Conservation (phyloP, 1,139 yeast genomes). For the Arxiozyma slooffiae region DNA sequence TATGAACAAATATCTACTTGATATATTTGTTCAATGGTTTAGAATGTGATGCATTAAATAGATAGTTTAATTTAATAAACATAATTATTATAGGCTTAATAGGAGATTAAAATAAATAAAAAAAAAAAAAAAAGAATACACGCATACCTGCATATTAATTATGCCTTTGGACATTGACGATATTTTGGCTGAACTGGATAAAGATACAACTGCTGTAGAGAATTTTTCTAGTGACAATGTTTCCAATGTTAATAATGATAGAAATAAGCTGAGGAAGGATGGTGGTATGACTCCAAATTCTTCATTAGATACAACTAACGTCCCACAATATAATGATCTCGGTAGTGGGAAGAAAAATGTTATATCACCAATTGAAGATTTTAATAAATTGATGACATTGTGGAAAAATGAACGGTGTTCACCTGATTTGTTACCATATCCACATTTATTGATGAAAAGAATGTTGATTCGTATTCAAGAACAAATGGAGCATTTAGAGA, state of each 20-base stretch:
- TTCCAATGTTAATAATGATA: neutral
- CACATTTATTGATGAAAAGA: constrained; percentile 47
- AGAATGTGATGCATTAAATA: neutral
- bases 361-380: constrained; percentile 27
- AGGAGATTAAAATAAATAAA: neutral
- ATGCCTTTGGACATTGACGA: constrained; percentile 54
- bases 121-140: too few relatives aligned
- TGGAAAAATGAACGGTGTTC: constrained; percentile 83
- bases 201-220: constrained; percentile 30
- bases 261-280: neutral
- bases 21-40: neutral
- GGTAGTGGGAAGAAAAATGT: neutral
- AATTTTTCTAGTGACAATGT: constrained; percentile 8
- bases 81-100: too few relatives aligned
- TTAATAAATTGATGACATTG: constrained; percentile 42
- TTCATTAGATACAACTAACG: neutral
- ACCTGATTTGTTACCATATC: constrained; percentile 73
- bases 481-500: constrained; percentile 66
- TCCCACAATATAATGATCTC: neutral
- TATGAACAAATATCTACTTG: too few relatives aligned
- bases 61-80: neutral
- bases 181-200: constrained; percentile 54
- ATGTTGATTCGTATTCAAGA: constrained; percentile 49
- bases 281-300: neutral
- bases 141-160: neutral